Evolutionary conservation across 495 filamentous ascomycete species (phyloP).

Genomic region (Tricharina praecox): DNA sequence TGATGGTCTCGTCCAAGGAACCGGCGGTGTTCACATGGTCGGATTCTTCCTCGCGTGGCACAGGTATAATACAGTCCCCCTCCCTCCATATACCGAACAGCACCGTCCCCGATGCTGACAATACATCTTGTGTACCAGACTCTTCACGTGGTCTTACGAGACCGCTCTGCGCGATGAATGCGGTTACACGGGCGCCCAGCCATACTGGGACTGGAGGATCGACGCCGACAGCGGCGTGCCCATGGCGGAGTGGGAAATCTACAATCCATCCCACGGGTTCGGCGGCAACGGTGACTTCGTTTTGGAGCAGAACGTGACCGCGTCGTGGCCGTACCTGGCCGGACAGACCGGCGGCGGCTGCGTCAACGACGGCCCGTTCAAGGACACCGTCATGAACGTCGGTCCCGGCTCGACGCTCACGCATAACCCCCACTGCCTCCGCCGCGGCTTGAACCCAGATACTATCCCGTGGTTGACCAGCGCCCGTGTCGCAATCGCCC

Average conservation of each 20-base stretch:
- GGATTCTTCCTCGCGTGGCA: constrained; percentile 58
- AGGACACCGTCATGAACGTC: constrained; percentile 7
- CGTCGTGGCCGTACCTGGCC: neutral
- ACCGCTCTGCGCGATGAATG: constrained; percentile 47
- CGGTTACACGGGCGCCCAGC: constrained; percentile 45
- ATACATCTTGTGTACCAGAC: too few relatives aligned
- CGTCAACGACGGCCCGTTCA: constrained; percentile 18
- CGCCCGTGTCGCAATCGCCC: neutral
- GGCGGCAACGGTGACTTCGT: constrained; percentile 41
- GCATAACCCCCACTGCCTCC: constrained; percentile 38
- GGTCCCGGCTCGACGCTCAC: constrained; percentile 24
- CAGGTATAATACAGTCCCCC: constrained; percentile 30
- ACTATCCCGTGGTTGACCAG: neutral
- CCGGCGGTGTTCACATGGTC: constrained; percentile 4
- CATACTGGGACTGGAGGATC: constrained; percentile 45
- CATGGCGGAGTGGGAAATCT: constrained; percentile 43
- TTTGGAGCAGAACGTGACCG: neutral
- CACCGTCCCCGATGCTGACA: too few relatives aligned
- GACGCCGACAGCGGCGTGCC: constrained; percentile 27
- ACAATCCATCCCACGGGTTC: constrained; percentile 46
- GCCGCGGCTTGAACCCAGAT: constrained; percentile 41
- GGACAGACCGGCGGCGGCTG: constrained; percentile 15
- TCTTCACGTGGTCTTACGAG: constrained; percentile 45
- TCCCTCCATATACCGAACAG: too few relatives aligned
- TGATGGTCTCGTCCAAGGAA: neutral